These are phyloP conservation scores for Bonnemaisonia californica DNA, from an alignment of 31 red algal genomes.

Conservation along the genomic window DNA sequence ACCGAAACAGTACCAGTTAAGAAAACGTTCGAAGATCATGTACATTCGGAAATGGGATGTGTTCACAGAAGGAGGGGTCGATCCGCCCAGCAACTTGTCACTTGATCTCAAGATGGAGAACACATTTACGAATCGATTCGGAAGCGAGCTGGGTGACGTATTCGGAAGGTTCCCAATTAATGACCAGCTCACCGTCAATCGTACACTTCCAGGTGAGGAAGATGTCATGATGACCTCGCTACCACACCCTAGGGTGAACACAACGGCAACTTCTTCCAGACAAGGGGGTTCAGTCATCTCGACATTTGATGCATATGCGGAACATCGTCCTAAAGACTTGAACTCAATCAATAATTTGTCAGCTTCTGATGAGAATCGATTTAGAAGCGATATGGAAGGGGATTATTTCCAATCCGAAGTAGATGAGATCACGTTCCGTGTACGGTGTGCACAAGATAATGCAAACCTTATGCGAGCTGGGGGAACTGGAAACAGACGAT, in stretches of 20 bases:
- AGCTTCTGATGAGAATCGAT: no score
- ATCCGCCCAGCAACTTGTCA: not conserved
- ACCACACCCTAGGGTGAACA: not conserved
- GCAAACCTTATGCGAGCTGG: not conserved
- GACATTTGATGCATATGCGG: not conserved
- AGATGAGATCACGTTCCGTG: constrained; percentile 14
- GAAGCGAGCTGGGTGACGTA: constrained; percentile 21
- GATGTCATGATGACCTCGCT: not conserved
- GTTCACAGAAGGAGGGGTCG: constrained; percentile 27
- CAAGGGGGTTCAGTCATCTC: not conserved
- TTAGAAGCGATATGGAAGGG: no score
- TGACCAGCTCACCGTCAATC: constrained; percentile 35
- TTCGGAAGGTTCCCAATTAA: constrained; percentile 38
- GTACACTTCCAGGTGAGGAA: not conserved
- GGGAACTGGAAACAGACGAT: constrained; percentile 17
- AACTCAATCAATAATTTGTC: no score
- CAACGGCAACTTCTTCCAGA: not conserved
- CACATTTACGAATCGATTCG: constrained; percentile 22
- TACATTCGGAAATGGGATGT: constrained; percentile 51
- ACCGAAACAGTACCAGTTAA: not conserved
- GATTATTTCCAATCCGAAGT: constrained; percentile 16
- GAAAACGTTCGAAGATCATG: not conserved
- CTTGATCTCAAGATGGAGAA: constrained; percentile 15
- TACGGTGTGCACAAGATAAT: constrained; percentile 17
- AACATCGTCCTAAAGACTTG: no score